Evolutionary conservation across 2,329 filamentous ascomycete genomes (phyloP).

Genomic region (Gliomastix tumulicola): DNA sequence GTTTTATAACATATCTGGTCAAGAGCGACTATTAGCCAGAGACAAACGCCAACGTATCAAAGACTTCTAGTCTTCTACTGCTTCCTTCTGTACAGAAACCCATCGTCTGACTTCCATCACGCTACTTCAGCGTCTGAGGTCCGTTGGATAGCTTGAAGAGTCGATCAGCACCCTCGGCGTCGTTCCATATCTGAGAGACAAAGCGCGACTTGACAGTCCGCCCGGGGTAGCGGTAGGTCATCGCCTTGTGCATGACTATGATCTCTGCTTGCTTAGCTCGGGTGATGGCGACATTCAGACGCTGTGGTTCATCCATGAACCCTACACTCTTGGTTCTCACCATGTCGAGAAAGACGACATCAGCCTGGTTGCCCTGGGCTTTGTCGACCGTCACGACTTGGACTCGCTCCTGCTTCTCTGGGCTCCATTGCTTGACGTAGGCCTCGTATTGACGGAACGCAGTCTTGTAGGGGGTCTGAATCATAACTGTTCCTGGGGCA

Average conservation of each 20-base stretch:
- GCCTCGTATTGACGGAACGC: conserved; percentile 25
- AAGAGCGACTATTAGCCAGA: too few relatives aligned
- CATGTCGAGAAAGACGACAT: conserved; percentile 39
- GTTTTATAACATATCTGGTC: too few relatives aligned
- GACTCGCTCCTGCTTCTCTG: conserved; percentile 19
- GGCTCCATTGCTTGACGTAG: conserved; percentile 16
- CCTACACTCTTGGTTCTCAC: conserved; percentile 28
- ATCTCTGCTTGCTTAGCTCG: conserved; percentile 36
- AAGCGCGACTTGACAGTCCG: conserved; percentile 11
- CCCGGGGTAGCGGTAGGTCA: conserved; percentile 15
- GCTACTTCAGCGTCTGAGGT: too few relatives aligned
- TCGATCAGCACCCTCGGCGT: conserved; percentile 13
- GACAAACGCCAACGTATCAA: too few relatives aligned
- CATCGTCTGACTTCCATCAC: too few relatives aligned
- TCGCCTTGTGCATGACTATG: conserved; percentile 32
- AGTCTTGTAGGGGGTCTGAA: conserved; percentile 34
- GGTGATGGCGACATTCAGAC: conserved; percentile 38
- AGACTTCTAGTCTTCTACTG: too few relatives aligned
- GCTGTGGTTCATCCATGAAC: conserved; percentile 34
- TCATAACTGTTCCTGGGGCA: conserved; percentile 28
- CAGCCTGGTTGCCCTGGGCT: conserved; percentile 38
- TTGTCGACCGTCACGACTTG: conserved; percentile 36
- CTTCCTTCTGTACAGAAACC: too few relatives aligned
- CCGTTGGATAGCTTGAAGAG: too few relatives aligned
- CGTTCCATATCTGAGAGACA: conserved; percentile 21